Percentiles rank a stretch among this genome's conserved stretches.
phyloP scores from a whole-genome alignment of 169 alveolate species.

The Cryptosporidium bovis region DNA sequence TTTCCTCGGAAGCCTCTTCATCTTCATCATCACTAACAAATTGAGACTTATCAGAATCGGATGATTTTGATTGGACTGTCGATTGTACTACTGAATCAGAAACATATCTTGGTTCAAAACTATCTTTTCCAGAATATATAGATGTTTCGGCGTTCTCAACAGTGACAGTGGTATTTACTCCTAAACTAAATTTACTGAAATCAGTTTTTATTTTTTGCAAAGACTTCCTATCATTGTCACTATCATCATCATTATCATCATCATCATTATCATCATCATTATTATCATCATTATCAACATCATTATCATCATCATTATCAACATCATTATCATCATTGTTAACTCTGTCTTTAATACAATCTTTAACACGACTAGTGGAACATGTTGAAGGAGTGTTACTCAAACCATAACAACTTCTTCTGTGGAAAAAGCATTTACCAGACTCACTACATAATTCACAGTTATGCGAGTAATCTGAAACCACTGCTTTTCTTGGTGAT shows the following conservation, averaged over 20 bases:
- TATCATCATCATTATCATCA: neutral
- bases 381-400: too few species aligned
- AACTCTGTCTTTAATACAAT: too few species aligned
- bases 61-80: neutral
- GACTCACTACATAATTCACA: constrained; percentile 3
- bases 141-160: neutral
- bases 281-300: neutral
- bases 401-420: neutral
- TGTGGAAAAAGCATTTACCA: neutral
- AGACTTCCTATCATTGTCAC: neutral
- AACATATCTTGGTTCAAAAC: neutral
- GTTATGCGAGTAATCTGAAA: neutral
- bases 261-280: neutral
- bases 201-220: neutral
- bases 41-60: constrained; percentile 25
- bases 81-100: neutral
- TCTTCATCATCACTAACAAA: constrained; percentile 50
- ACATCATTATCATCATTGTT: neutral
- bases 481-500: too few species aligned
- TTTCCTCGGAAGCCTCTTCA: neutral
- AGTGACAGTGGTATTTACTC: too few species aligned
- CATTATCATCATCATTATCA: neutral
- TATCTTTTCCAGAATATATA: neutral
- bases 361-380: too few species aligned
- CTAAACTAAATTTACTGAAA: too few species aligned